phyloP scores from a whole-genome alignment of 2,329 filamentous ascomycete genomes.

The Phaeoacremonium minimum region DNA sequence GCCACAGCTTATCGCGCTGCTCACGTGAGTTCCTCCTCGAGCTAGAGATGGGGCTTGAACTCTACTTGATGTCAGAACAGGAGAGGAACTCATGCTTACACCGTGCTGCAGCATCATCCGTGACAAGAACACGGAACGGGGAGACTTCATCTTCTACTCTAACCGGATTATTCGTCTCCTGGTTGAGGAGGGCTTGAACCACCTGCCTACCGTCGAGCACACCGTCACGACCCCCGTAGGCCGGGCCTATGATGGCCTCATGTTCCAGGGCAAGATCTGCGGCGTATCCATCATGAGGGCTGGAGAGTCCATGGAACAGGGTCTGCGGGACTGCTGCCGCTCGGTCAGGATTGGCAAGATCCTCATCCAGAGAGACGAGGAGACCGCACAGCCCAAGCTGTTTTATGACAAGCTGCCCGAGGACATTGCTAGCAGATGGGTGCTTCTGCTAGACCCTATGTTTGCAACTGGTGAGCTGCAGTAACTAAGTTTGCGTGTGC shows the following conservation, averaged over 20 bases:
- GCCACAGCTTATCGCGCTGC: slow-evolving; percentile 90
- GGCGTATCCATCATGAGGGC: slow-evolving; percentile 98
- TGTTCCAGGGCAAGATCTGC: slow-evolving; percentile 97
- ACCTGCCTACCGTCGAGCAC: slow-evolving; percentile 86
- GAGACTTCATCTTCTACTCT: slow-evolving; percentile 98
- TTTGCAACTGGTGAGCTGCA: slow-evolving; percentile 76
- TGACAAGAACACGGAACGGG: slow-evolving; percentile 81
- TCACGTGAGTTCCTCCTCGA: slow-evolving; percentile 71
- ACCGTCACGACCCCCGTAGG: slow-evolving; percentile 89
- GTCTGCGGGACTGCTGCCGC: slow-evolving; percentile 90
- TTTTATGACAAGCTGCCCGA: slow-evolving; percentile 98
- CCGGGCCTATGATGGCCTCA: slow-evolving; percentile 80
- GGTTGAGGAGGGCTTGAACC: slow-evolving; percentile 95
- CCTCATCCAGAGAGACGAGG: slow-evolving; percentile 93
- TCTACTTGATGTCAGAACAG: not conserved
- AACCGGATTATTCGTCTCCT: slow-evolving; percentile 96
- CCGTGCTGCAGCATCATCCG: slow-evolving; percentile 74
- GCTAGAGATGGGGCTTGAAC: not conserved
- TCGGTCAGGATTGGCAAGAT: slow-evolving; percentile 99
- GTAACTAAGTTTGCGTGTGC: too few relatives aligned
- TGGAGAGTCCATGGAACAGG: slow-evolving; percentile 98
- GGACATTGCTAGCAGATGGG: slow-evolving; percentile 91
- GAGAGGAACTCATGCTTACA: slow-evolving; percentile 4
- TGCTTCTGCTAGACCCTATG: slow-evolving; percentile 95
- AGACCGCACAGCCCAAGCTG: slow-evolving; percentile 84